Evolutionary conservation across 805 yeast genomes (phyloP), one percentile per base, ranked within the genome.

Genomic region (Candida ascalaphidarum): DNA sequence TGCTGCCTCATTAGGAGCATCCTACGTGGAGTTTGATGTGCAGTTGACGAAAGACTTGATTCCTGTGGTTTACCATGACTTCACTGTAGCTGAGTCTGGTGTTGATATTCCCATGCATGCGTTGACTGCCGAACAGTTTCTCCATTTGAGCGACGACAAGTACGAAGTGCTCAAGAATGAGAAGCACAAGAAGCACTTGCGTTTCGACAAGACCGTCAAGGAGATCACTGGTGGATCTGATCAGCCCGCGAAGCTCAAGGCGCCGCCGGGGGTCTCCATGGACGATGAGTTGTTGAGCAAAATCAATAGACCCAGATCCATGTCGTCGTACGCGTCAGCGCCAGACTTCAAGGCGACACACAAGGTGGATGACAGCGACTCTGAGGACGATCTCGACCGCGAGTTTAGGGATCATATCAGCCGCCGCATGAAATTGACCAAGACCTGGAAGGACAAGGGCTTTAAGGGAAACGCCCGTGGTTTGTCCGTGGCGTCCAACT

Each of bases 51-150:
- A 86, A 48, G 97, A 89, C 52, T 65, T 66, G 39, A 77, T 84
- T 8, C 96, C 97, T 3, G 97, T 89, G 5, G 81, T 89, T 17
- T 89, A 89, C 47, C 97, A 89, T 52, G 97, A 89, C 50, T 89
- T 89, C 48, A 52, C 84, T 23, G 96, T 89, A 27, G 94, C 95
- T 2, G 97, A 89, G 47, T 77, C 95, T 5, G 97, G 97, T 11
- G 85, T 83, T 28, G 97, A 89, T 57, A 80, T 88, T 27, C 96
- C 97, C 3, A 88, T 89, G 96, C 95, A 88, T 55, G 75, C 80
- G 17, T 61, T 89, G 46, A 88, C 97, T 0, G 63, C 77, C 14
- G 96, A 89, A 49, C 97, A 89, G 52, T 89, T 89, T 41, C 58
- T 83, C 47, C 71, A 74, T 17, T 65, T 72, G 36, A 69, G 61